Evolutionary conservation across 106 monocot species (phyloP), one percentile per base, ranked within the genome.

Genomic region (Alisma plantagoaquatica): DNA sequence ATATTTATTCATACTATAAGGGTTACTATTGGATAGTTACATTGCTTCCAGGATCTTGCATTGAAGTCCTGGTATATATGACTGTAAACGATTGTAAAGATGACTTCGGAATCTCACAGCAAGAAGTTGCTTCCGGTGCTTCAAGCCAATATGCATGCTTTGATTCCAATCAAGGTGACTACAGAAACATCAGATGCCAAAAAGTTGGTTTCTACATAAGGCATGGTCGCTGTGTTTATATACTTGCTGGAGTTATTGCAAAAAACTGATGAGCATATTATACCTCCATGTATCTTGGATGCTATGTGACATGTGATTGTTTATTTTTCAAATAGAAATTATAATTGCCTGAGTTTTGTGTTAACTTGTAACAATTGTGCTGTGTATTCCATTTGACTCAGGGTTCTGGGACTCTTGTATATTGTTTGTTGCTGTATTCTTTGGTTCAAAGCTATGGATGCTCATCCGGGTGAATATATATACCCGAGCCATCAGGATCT

Each of bases 81-180:
- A 3, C 45, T 8, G 45, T 46, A 18, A 46, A 17, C 10, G 14
- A 38, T 38, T 38, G 35, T 38, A 14, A 56, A 46, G 57, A 46
- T 59, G 41, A 59, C 60, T 60, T 24, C 20, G 41, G 25, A 57
- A 54, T 63, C 17, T 23, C 50, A n/a, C n/a, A n/a, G n/a, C n/a
- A n/a, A n/a, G n/a, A n/a, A n/a, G n/a, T n/a, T n/a, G n/a, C n/a
- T n/a, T n/a, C n/a, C n/a, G n/a, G n/a, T n/a, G n/a, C n/a, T n/a
- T n/a, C n/a, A n/a, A n/a, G n/a, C n/a, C 50, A 5, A 25, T 26
- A 51, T 26, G 31, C 65, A 41, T 70, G 49, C 64, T 27, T 54
- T n/a, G n/a, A 17, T 24, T 73, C 54, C 70, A 53, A 46, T 43
- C 58, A 61, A 73, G 69, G 78, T 73, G 65, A 62, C 65, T 63